Evolutionary conservation across 2,329 filamentous ascomycete genomes (phyloP), one percentile per base, ranked within the genome.

Genomic region (Ophiostoma novo-ulmi): DNA sequence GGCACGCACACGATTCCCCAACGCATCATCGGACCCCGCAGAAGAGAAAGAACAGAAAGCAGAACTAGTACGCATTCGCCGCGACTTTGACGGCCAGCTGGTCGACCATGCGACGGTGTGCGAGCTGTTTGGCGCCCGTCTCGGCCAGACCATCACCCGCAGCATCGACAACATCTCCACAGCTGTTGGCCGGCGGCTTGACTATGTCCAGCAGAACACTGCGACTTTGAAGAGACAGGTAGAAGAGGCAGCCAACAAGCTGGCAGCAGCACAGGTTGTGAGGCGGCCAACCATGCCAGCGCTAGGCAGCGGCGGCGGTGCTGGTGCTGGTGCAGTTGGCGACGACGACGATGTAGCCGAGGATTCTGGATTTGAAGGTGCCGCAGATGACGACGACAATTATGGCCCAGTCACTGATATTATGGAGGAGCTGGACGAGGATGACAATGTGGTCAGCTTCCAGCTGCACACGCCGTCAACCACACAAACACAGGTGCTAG

Each of bases 201-300:
- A 97, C 78, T 98, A 98, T 79, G 93, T 97, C 70, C 87, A 89
- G 76, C 88, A 90, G 77, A 98, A 97, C 79, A 86, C 94, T 70
- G 81, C 85, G 67, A 90, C 88, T 0, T 82, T 97, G 71, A 87
- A 91, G 77, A 93, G 90, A 76, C 89, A 93, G 75, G 82, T 96
- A 26, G 85, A 88, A 72, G 80, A 83, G 1, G 88, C 88, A 7
- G 89, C 97, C 78, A 85, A 89, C 73, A 90, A 90, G 76, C 81
- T 94, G 67, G 87, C 88, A 20, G 87, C 87, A 11, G 84, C 90
- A 13, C 82, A 87, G 11, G 81, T 88, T 3, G 79, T 87, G 63
- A 85, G 84, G 70, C 84, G 88, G 35, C 85, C 89, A 0, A 69
- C 48, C 2, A 52, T 68, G 64, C 48, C 68, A 8, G 39, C 35